Evolutionary conservation across 305 asterid species (phyloP).

Genomic region (Solanum hybrid): DNA sequence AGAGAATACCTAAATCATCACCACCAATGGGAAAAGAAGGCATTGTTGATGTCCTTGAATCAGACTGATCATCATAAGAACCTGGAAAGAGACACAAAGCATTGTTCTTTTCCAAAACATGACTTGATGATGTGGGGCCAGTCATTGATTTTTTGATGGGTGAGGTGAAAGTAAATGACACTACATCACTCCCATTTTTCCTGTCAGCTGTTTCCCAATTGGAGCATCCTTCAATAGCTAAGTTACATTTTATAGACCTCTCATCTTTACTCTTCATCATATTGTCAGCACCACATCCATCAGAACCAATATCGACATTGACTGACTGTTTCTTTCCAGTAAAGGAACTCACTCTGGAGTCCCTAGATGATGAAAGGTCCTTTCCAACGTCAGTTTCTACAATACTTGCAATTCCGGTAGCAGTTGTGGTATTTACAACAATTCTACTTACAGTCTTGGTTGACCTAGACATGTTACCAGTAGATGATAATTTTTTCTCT

Average conservation of each 20-base stretch:
- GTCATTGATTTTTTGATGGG: constrained; percentile 68
- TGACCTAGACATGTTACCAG: constrained; percentile 31
- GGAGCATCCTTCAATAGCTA: constrained; percentile 40
- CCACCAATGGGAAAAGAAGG: constrained; percentile 45
- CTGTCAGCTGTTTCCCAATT: constrained; percentile 57
- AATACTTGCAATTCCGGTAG: constrained; percentile 46
- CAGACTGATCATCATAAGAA: constrained; percentile 26
- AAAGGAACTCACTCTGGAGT: constrained; percentile 26
- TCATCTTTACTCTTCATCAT: constrained; percentile 27
- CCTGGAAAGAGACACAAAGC: constrained; percentile 22
- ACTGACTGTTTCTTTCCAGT: constrained; percentile 36
- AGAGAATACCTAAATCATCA: constrained; percentile 77
- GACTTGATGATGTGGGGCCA: constrained; percentile 31
- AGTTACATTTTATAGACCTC: constrained; percentile 46
- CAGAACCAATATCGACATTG: constrained; percentile 24
- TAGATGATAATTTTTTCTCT: constrained; percentile 40
- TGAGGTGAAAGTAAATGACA: constrained; percentile 92
- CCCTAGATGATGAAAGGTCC: constrained; percentile 34
- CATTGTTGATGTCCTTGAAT: constrained; percentile 23
- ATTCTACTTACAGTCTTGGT: constrained; percentile 48
- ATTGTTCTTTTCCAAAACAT: constrained; percentile 24
- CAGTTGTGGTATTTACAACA: constrained; percentile 41
- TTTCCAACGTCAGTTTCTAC: constrained; percentile 49
- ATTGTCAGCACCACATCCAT: constrained; percentile 25
- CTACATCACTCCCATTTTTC: constrained; percentile 62